phyloP scores from a whole-genome alignment of 2,329 filamentous ascomycete genomes.

The Fusarium sambucinum region DNA sequence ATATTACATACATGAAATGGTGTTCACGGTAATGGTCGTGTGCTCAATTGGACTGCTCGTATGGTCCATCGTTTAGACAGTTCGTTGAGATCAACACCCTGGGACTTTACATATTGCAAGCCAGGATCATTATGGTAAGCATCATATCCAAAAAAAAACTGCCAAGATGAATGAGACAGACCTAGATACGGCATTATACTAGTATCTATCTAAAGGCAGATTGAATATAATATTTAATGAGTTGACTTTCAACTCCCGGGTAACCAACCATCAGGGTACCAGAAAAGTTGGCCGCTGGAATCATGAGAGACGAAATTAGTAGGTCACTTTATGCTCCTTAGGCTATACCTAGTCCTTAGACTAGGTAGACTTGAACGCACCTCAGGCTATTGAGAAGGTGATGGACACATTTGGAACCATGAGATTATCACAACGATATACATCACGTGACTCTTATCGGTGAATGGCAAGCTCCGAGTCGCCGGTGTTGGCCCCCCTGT shows the following conservation, averaged over 20 bases:
- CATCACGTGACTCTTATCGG: constrained; percentile 37
- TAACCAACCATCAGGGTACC: too few relatives aligned
- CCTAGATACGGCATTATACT: background rate
- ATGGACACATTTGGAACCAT: constrained; percentile 31
- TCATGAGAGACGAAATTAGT: too few relatives aligned
- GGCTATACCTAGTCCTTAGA: too few relatives aligned
- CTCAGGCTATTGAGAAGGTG: constrained; percentile 11
- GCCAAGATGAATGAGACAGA: background rate
- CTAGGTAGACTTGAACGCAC: too few relatives aligned
- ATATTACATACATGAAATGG: background rate
- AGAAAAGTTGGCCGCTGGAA: too few relatives aligned
- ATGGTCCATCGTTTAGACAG: constrained; percentile 4
- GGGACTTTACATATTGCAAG: background rate
- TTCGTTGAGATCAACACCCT: background rate
- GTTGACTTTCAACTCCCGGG: background rate
- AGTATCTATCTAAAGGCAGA: background rate
- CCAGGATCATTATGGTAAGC: background rate
- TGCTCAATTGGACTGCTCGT: constrained; percentile 10
- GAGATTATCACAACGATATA: background rate
- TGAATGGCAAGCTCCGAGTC: constrained; percentile 35
- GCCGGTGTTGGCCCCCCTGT: constrained; percentile 21
- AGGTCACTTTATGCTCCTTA: too few relatives aligned
- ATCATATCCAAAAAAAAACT: background rate
- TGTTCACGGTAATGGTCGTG: background rate
- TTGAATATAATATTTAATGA: too few relatives aligned